Evolutionary conservation across 2,329 filamentous ascomycete species (phyloP), one percentile per base, ranked within the genome.

Genomic region (Aspergillus quadricinctus): DNA sequence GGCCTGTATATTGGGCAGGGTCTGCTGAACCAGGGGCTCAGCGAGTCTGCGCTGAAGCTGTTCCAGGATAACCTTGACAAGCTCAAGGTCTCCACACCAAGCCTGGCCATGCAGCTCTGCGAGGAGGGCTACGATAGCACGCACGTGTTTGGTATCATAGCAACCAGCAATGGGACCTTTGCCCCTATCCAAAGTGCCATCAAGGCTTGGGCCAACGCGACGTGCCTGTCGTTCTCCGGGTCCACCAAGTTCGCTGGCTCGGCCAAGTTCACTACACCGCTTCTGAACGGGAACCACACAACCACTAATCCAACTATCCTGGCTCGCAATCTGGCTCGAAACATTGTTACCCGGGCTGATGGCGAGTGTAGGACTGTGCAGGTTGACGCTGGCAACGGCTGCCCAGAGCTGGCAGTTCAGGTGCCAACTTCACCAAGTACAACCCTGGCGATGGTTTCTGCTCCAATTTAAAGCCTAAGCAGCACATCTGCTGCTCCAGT

Each of bases 341-440:
- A 28, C 27, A 11, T 40, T 14, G 35, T 40, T 14, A n/a, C 35
- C 17, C 35, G 35, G 14, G 35, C 35, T 8, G 27, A 28, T 8
- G 27, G 27, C 35, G 2, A 40, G 17, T 40, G 35, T n/a, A 5
- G 11, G 4, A 40, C 35, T n/a, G 21, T 53, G 8, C 45, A 48
- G 43, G 43, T 53, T 35, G 40, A n/a, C 8, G 31, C 19, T 8
- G 73, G 72, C 3, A 75, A 79, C 48, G 61, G 66, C 40, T 80
- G 78, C 43, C 64, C 56, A 0, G 57, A 69, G n/a, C n/a, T n/a
- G n/a, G n/a, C n/a, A n/a, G n/a, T n/a, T n/a, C n/a, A n/a, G n/a
- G n/a, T n/a, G n/a, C n/a, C n/a, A n/a, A n/a, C n/a, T 74, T 79
- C 50, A 67, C 61, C 21, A 72, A 72, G 48, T 76, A 70, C 60